Base-by-base conservation (phyloP, 1,139 yeast genomes). In the Tardiomyces depauwii region DNA sequence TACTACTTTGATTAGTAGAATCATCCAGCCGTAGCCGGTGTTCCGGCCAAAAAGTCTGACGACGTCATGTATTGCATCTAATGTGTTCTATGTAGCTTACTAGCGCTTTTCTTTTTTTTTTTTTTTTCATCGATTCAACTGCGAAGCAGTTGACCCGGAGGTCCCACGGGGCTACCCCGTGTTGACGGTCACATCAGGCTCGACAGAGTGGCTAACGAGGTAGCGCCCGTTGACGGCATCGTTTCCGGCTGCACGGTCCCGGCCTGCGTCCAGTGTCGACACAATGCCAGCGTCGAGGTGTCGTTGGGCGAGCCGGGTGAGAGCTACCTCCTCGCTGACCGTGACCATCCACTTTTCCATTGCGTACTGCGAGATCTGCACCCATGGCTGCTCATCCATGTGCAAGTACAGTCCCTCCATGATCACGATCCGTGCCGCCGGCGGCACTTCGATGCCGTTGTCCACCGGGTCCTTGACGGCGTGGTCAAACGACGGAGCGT, bases 401-500 rank as follows among this genome's bases (percentile, higher is more conserved):
- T 66, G 62, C 41, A 65, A 49, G 49, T 68, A 68, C 19, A 62
- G 54, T 1, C 73, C 93, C 59, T 81, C 94, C 4, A 84, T 55
- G 1, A 84, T 64, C 1, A 84, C 67, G 1, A 83, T 69, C 43
- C 69, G 59, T 1, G 67, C 61, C 2, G 49, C 47, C 0, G 75
- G 64, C 1, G 55, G 57, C 1, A 83, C 70, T 1, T 39, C 54
- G 9, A 78, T 68, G 14, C 73, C 82, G 43, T 73, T 65, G 28
- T 72, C 76, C 2, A 68, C 68, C 0, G 94, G 93, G 55, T 84
- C 93, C 57, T 68, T 67, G 38, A 53, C 47, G 1, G 65, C 65
- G 61, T 89, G 96, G 59, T 82, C 87, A 60, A 87, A 89, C 27
- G 85, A 81, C 0, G 96, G 96, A 2, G 79, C 77, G 25, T 49